These are phyloP conservation scores for Centaurea solstitialis DNA, from an alignment of 129 eudicot species.

Conservation along the genomic window DNA sequence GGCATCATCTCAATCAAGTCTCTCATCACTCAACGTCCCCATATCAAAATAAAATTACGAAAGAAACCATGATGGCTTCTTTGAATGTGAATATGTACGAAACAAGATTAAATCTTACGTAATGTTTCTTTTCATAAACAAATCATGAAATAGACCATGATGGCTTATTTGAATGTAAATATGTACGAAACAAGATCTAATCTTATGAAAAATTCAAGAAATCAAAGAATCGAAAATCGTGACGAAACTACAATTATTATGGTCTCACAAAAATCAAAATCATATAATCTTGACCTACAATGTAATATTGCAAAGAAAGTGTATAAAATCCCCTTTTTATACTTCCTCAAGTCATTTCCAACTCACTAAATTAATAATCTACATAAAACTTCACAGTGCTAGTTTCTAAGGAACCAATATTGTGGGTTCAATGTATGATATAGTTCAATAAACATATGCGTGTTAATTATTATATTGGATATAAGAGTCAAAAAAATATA, in stretches of 20 bases:
- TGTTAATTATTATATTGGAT: too few relatives aligned
- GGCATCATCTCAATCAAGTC: neutral
- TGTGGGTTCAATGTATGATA: too few relatives aligned
- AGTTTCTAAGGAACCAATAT: too few relatives aligned
- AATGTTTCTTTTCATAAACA: neutral
- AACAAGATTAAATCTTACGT: conserved; percentile 1
- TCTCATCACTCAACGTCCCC: neutral
- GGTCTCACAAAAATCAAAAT: neutral
- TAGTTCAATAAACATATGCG: too few relatives aligned
- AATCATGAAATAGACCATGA: neutral
- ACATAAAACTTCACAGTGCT: too few relatives aligned
- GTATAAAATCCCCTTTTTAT: too few relatives aligned
- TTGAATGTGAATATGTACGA: neutral
- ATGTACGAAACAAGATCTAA: neutral
- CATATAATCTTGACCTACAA: neutral
- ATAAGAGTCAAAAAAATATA: too few relatives aligned
- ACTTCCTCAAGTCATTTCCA: too few relatives aligned
- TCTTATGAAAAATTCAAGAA: neutral
- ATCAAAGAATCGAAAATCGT: too few relatives aligned
- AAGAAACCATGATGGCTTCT: neutral
- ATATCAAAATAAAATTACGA: neutral
- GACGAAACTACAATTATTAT: neutral
- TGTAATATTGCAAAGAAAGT: neutral
- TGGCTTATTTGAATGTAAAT: neutral
- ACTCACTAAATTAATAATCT: too few relatives aligned